Conservation (phyloP, 208 protist species). For the Trypanosoma rangeli region DNA sequence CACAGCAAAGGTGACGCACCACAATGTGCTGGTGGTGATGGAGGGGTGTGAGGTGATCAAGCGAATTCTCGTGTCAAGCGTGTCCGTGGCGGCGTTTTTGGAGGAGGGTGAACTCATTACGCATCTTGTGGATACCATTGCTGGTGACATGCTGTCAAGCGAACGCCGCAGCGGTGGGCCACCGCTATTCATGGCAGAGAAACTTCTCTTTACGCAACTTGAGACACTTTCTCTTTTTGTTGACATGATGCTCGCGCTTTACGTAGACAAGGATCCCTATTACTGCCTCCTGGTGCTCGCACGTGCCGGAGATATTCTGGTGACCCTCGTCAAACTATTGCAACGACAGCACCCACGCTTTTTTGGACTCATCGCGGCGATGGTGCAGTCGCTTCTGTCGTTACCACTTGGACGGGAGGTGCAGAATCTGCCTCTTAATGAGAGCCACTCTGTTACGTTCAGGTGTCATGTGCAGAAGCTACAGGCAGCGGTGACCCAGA, state of each 20-base stretch:
- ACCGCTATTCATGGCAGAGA: constrained; percentile 42
- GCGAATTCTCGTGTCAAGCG: constrained; percentile 59
- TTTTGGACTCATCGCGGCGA: constrained; percentile 50
- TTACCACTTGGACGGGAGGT: constrained; percentile 55
- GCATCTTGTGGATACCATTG: constrained; percentile 54
- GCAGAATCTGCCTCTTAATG: neutral
- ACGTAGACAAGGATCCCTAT: constrained; percentile 68
- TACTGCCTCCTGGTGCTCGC: constrained; percentile 70
- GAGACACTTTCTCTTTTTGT: constrained; percentile 67
- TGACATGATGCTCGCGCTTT: constrained; percentile 67
- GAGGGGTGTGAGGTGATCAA: constrained; percentile 79
- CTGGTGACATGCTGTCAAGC: constrained; percentile 44
- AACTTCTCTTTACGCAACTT: constrained; percentile 58
- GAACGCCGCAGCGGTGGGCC: neutral
- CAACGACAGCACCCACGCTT: constrained; percentile 49
- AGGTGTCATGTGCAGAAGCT: constrained; percentile 49
- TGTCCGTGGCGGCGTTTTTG: constrained; percentile 76
- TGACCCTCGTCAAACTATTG: constrained; percentile 55
- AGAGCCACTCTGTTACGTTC: constrained; percentile 33
- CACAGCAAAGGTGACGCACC: constrained; percentile 80
- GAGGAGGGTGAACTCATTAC: constrained; percentile 71
- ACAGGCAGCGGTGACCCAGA: constrained; percentile 34
- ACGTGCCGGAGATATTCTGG: constrained; percentile 50
- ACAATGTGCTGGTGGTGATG: constrained; percentile 72
- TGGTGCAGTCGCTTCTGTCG: constrained; percentile 48